A percentile compares a stretch with the other conserved stretches of the same genome.
Conservation (phyloP, 108 stramenopile species). For the Epithemia pelagica region DNA sequence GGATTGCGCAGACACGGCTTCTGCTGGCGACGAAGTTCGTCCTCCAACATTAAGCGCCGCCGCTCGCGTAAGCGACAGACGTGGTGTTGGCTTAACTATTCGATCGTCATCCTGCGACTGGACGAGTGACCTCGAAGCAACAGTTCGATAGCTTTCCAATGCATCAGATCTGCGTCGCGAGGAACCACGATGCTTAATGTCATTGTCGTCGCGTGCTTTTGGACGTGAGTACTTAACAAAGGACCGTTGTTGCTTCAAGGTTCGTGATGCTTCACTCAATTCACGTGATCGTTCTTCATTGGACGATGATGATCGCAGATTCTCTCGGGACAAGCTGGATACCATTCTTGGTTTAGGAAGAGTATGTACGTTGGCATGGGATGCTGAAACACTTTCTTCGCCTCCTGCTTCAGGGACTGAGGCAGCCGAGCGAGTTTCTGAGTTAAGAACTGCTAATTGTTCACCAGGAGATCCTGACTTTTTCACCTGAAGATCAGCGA, state of each 20-base stretch:
- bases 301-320: constrained; percentile 31
- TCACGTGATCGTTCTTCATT: constrained; percentile 11
- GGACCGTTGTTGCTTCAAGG: neutral
- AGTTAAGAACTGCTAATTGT: neutral
- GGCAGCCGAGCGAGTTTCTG: neutral
- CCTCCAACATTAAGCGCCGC: no score
- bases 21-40: constrained; percentile 2
- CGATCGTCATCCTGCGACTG: constrained; percentile 12
- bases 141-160: constrained; percentile 28
- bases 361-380: neutral
- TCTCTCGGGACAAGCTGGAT: constrained; percentile 49
- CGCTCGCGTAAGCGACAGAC: neutral
- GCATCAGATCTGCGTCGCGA: neutral
- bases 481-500: constrained; percentile 57
- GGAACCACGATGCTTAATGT: constrained; percentile 8
- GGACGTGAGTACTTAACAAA: neutral
- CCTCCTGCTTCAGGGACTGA: neutral
- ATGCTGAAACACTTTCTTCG: neutral
- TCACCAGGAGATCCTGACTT: neutral
- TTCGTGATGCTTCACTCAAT: neutral
- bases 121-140: constrained; percentile 23
- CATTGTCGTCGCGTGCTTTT: constrained; percentile 29
- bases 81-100: constrained; percentile 24
- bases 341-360: constrained; percentile 10
- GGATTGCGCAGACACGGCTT: constrained; percentile 47